phyloP scores from a whole-genome alignment of 2,329 filamentous ascomycete species.

The Xylariomycetidae sp. region DNA sequence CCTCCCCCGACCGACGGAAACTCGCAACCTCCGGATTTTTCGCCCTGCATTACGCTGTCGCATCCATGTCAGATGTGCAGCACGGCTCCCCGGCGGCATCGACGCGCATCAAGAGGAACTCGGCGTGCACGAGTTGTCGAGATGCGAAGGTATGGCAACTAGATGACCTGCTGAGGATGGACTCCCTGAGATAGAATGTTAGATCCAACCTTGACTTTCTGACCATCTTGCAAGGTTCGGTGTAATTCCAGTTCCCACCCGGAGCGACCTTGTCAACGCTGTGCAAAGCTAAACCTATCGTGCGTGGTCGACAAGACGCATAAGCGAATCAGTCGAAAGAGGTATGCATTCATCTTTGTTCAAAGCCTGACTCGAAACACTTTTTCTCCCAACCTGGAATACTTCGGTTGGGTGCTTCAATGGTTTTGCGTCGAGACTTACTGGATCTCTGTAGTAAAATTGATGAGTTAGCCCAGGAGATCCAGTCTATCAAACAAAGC shows the following conservation, averaged over 20 bases:
- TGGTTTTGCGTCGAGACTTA: no score
- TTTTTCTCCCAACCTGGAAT: background rate
- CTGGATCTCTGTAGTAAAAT: no score
- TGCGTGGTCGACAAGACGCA: conserved; percentile 29
- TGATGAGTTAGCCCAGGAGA: conserved; percentile 50
- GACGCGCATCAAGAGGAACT: conserved; percentile 27
- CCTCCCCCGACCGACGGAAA: no score
- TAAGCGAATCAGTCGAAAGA: conserved; percentile 27
- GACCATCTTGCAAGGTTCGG: no score
- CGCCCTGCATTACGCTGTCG: no score
- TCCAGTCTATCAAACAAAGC: conserved; percentile 50
- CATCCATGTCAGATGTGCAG: no score
- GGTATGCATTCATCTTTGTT: conserved; percentile 12
- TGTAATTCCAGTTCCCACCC: conserved; percentile 25
- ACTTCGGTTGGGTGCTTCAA: background rate
- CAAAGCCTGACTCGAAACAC: background rate
- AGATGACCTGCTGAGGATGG: background rate
- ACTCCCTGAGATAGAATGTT: no score
- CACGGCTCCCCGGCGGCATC: conserved; percentile 11
- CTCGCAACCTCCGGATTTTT: no score
- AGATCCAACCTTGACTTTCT: no score
- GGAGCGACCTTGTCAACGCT: conserved; percentile 25
- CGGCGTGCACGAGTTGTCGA: conserved; percentile 28
- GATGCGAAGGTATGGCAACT: conserved; percentile 25
- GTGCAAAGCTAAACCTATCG: conserved; percentile 21